Percentiles rank a stretch among this genome's conserved stretches.
These are phyloP conservation scores for Psilocybe cyanescens DNA, from an alignment of 768 basidiomycete species.

Conservation along the genomic window DNA sequence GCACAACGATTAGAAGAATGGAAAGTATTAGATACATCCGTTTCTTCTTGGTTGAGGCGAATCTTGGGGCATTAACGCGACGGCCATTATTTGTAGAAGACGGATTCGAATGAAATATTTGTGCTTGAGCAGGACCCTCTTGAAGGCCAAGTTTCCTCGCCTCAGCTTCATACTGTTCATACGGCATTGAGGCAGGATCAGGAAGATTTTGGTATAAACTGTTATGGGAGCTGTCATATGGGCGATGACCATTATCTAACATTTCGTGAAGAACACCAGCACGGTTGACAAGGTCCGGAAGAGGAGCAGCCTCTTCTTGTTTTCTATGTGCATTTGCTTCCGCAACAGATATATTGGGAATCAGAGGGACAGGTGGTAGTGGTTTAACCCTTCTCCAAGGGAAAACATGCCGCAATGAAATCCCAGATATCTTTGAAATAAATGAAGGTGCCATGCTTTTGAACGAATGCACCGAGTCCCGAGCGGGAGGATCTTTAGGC, in stretches of 20 bases:
- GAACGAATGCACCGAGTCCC: conserved; percentile 48
- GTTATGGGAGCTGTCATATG: conserved; percentile 44
- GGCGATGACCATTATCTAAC: conserved; percentile 56
- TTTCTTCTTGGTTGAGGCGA: conserved; percentile 6
- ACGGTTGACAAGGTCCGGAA: conserved; percentile 55
- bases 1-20: conserved; percentile 34
- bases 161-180: conserved; percentile 13
- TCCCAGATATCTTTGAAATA: conserved; percentile 50
- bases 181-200: conserved; percentile 7
- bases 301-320: conserved; percentile 48
- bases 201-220: conserved; percentile 25
- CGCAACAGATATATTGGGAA: conserved; percentile 48
- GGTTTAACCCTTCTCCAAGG: conserved; percentile 54
- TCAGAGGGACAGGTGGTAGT: conserved; percentile 60
- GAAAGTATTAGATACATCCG: conserved; percentile 21
- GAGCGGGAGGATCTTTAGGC: conserved; percentile 21
- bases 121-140: neutral
- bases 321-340: conserved; percentile 44
- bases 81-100: neutral
- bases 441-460: conserved; percentile 55
- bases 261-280: conserved; percentile 52
- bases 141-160: conserved; percentile 10
- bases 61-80: neutral
- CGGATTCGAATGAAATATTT: neutral
- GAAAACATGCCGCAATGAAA: conserved; percentile 39